Base-by-base conservation (phyloP, 306 rosid genomes). In the Hippophae rhamnoides region DNA sequence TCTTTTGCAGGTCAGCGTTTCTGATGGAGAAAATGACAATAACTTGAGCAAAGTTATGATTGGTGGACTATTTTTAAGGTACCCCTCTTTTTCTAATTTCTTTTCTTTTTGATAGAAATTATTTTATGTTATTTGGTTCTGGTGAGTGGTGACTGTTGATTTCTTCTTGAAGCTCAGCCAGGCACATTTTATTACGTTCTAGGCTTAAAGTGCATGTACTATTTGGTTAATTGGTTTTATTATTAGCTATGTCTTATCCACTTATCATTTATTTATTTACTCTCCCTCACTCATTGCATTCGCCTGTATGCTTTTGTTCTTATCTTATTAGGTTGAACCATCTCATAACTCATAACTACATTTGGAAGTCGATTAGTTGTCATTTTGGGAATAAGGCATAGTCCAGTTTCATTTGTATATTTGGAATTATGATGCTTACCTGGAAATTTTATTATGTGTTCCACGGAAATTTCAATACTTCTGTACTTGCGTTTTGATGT, bases 31-130 rank as follows among this genome's bases (percentile, higher is more conserved):
- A 60, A 71, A 70, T 68, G 95, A 84, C 70, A 77, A 86, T 60
- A 87, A 81, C 89, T 82, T 87, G 82, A 82, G 95, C 3, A 81
- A 66, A 75, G 84, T 87, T 74, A 82, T 84, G 72, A 69, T 90
- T 75, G 89, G 84, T 77, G 97, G 97, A 70, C 75, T 90, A 41
- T 84, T 90, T 71, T 62, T 90, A 69, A 90, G 97, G 95, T 82
- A 65, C 66, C 72, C 43, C 58, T 74, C 63, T 47, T 60, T 84
- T 50, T 54, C 5, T 73, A 62, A 52, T 47, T 43, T 60, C 69
- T 51, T 51, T 58, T 59, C 23, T 11, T 31, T 31, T 31, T 31
- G 38, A 31, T 31, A 31, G 3, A 31, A 31, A 31, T 2, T 31
- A 31, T 31, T 31, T 31, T 31, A 13, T 45, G 41, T 43, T 7